Base-by-base conservation (phyloP, 1,139 yeast species). In the Yamadazyma oceani region DNA sequence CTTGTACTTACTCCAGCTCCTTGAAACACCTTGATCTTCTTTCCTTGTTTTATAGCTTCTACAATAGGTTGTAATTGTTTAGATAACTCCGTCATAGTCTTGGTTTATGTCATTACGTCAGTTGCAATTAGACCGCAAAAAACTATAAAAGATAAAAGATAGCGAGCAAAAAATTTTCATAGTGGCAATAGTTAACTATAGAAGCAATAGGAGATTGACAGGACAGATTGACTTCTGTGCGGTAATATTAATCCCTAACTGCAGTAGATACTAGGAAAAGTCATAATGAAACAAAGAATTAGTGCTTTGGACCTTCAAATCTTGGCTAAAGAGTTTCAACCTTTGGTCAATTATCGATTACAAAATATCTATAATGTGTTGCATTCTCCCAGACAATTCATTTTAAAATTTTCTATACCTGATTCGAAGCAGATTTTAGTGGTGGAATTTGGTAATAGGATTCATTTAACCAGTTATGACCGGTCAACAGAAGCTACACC, bases 1-100 rank as follows among this genome's bases (percentile, higher is more conserved):
- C 85, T 71, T 0, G 97, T 90, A 4, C 96, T 87, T 32, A 88
- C 81, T 1, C 98, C 98, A 0, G 98, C 98, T 1, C 97, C 97
- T 11, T 81, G 83, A 64, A 77, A 73, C 49, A 77, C 73, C 0
- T 74, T 63, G 2, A 69, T 62, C 42, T 66, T 69, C 39, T 58
- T 59, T 1, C 59, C 58, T 1, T 47, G 32, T 27, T 53, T 46
- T 9, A 62, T 50, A 3, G 54, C 58, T 5, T 53, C 55, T 1
- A 48, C 57, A 26, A 62, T 35, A 8, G 62, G 58, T 33, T 29
- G 24, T 38, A 16, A 12, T 31, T 28, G 10, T 36, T 37, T 27
- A 7, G 30, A 48, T 17, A 54, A 26, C 13, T 42, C 45, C 7
- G 45, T 26, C 53, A 50, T 51, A n/a, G n/a, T n/a, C n/a, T n/a